These are phyloP conservation scores for Vicia sativa DNA, from an alignment of 306 rosid genomes.

Conservation along the genomic window DNA sequence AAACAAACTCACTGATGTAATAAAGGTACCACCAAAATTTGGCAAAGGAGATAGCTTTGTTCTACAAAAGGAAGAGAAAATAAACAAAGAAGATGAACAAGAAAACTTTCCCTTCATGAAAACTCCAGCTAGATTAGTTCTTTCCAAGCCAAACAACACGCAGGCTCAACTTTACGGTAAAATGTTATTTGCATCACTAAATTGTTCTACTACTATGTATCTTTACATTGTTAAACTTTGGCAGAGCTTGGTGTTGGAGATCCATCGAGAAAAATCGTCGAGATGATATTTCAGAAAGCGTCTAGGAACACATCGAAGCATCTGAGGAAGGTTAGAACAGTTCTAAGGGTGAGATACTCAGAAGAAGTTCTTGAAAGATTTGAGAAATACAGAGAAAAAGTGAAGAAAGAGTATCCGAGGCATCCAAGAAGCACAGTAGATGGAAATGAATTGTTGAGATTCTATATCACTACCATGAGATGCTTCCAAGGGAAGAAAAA, in stretches of 20 bases:
- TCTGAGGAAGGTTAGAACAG: conserved; percentile 45
- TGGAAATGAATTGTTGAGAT: conserved; percentile 67
- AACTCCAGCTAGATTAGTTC: conserved; percentile 40
- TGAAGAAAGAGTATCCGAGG: conserved; percentile 52
- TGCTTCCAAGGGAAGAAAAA: conserved; percentile 53
- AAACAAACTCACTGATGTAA: conserved; percentile 53
- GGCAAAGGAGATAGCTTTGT: conserved; percentile 32
- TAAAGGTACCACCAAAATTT: conserved; percentile 37
- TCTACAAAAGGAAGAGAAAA: conserved; percentile 35
- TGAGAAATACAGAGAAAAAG: conserved; percentile 69
- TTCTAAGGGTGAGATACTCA: conserved; percentile 59
- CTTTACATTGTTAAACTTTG: neutral
- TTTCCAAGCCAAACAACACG: conserved; percentile 39
- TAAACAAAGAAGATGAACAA: conserved; percentile 10
- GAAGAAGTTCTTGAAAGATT: conserved; percentile 51
- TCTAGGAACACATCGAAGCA: conserved; percentile 53
- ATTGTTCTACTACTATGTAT: too few species aligned
- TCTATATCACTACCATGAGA: conserved; percentile 59
- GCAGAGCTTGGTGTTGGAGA: conserved; percentile 62
- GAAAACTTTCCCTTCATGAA: conserved; percentile 35
- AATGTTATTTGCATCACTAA: neutral
- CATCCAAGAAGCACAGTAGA: conserved; percentile 68
- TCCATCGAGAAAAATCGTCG: conserved; percentile 72
- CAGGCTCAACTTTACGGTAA: conserved; percentile 56
- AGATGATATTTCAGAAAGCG: conserved; percentile 68